phyloP scores from a whole-genome alignment of 2,329 filamentous ascomycete genomes.

The Xylaria sp. region DNA sequence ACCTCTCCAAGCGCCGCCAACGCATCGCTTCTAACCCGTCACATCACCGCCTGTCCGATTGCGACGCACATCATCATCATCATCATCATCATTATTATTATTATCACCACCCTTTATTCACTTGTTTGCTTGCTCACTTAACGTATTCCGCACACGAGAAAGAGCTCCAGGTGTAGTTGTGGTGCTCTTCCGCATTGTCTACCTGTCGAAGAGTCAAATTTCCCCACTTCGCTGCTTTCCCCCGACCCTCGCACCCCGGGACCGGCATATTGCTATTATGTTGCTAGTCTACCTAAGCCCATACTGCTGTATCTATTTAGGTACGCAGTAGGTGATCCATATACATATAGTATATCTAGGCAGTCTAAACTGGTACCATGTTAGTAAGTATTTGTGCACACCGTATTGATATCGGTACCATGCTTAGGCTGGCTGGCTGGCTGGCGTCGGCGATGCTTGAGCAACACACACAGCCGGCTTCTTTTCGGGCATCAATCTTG shows the following conservation, averaged over 20 bases:
- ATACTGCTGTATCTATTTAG: not conserved
- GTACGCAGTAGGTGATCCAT: not conserved
- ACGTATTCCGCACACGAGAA: not conserved
- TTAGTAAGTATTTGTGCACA: constrained; percentile 13
- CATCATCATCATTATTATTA: constrained; percentile 5
- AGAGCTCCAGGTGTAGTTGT: constrained; percentile 23
- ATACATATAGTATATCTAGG: constrained; percentile 1
- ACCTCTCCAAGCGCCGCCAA: constrained; percentile 36
- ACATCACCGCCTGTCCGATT: constrained; percentile 38
- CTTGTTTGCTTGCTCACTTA: not conserved
- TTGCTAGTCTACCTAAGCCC: constrained; percentile 12
- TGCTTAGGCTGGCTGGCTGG: constrained; percentile 9
- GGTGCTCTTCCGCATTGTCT: constrained; percentile 33
- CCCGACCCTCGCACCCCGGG: not conserved
- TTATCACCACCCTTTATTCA: not conserved
- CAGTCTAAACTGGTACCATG: constrained; percentile 6
- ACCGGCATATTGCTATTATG: constrained; percentile 3
- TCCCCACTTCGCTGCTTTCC: constrained; percentile 22
- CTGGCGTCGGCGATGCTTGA: constrained; percentile 27
- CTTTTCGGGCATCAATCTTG: constrained; percentile 33
- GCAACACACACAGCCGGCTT: constrained; percentile 25
- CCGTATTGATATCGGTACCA: constrained; percentile 21
- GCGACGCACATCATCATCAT: constrained; percentile 32
- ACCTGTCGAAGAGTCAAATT: not conserved
- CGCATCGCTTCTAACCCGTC: constrained; percentile 36